Evolutionary conservation across 805 yeast genomes (phyloP), one percentile per base, ranked within the genome.

Genomic region (Zygotorulaspora chibaensis): DNA sequence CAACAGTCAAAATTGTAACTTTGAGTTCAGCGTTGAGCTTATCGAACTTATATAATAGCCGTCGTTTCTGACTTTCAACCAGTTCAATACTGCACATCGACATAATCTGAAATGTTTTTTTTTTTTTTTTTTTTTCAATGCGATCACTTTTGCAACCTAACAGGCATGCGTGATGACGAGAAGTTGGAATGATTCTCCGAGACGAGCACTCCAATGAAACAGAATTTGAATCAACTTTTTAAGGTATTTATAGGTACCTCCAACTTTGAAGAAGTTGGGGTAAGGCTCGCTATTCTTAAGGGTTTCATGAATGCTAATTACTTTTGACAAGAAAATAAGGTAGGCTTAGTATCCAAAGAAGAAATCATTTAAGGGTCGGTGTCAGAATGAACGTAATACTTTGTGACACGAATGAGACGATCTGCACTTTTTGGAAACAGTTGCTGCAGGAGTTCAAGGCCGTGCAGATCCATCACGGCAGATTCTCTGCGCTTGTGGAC

Each of bases 361-460:
- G 25, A 20, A 20, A 20, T 7, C 7, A 20, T 20, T n/a, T 31
- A 31, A 31, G 35, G 35, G 35, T 15, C n/a, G 11, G 35, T 11
- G n/a, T 17, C 18, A 31, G 15, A 17, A 38, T 54, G 44, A 47
- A 40, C 16, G 43, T 57, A 11, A 53, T 58, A 12, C 33, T 59
- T 25, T 53, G 57, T 43, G 63, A 59, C 43, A 52, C 54, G 8
- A 56, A 48, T 40, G 52, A 48, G 25, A 29, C 35, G 10, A 48
- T 59, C 8, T 41, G 52, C 28, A 35, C 36, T 13, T 35, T 51
- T 23, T 58, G 62, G 61, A 38, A 35, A 8, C 40, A 44, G 16
- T 49, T 38, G 23, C 30, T 53, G 9, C 44, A 43, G 31, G 40
- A 50, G 36, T 47, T 47, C 18, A 42, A 35, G 12, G 29, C 35